phyloP scores from a whole-genome alignment of 345 rosid genomes.

The Odontarrhena argentea region DNA sequence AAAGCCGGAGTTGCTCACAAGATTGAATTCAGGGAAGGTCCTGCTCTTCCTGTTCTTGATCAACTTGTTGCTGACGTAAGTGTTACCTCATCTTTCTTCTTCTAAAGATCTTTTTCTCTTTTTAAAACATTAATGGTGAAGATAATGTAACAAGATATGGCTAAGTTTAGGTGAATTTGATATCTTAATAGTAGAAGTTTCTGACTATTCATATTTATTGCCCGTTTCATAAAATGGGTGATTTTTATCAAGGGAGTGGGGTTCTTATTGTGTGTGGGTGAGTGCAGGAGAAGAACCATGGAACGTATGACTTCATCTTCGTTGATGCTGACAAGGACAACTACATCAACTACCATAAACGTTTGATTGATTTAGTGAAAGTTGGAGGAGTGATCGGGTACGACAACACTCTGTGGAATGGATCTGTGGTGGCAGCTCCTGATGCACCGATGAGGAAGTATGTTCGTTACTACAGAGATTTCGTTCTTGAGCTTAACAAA shows the following conservation, averaged over 20 bases:
- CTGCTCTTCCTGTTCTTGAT: slow-evolving; percentile 95
- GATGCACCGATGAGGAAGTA: slow-evolving; percentile 87
- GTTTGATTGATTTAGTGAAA: slow-evolving; percentile 77
- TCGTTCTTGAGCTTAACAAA: slow-evolving; percentile 91
- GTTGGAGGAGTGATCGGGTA: slow-evolving; percentile 93
- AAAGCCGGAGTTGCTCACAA: slow-evolving; percentile 98
- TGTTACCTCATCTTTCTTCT: neutral
- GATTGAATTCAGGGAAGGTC: slow-evolving; percentile 94
- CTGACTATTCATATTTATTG: neutral
- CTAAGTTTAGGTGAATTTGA: neutral
- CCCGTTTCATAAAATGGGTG: neutral
- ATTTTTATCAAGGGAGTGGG: neutral
- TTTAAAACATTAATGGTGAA: neutral
- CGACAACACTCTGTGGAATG: slow-evolving; percentile 98
- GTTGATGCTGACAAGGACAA: slow-evolving; percentile 99
- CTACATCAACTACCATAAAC: slow-evolving; percentile 86
- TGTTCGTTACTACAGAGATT: slow-evolving; percentile 87
- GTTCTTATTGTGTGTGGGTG: slow-evolving; percentile 28
- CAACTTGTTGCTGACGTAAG: slow-evolving; percentile 80
- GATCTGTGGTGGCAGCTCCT: slow-evolving; percentile 84
- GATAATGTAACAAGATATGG: slow-evolving; percentile 9
- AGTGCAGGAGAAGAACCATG: slow-evolving; percentile 71
- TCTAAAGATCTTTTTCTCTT: neutral
- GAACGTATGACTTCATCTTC: slow-evolving; percentile 80
- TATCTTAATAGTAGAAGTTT: neutral